A percentile compares a stretch with the other conserved stretches of the same genome.
phyloP scores from a whole-genome alignment of 306 rosid genomes.

The Acacia confusa region DNA sequence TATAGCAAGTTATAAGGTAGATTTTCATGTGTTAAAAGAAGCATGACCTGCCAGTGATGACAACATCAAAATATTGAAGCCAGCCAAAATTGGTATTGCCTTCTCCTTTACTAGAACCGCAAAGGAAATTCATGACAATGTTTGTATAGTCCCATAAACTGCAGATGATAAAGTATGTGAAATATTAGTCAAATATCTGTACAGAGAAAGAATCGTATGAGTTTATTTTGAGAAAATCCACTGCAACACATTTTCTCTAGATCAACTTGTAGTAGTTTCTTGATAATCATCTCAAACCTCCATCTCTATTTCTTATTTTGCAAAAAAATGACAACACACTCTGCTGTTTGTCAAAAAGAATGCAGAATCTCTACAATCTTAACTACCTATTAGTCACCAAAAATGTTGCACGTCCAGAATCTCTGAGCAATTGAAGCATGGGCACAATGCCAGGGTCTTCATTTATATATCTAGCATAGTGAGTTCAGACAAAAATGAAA shows the following conservation, averaged over 20 bases:
- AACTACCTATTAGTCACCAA: constrained; percentile 94
- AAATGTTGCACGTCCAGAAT: constrained; percentile 90
- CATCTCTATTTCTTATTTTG: neutral
- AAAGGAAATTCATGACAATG: constrained; percentile 93
- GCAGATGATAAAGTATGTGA: constrained; percentile 36
- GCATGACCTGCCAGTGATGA: constrained; percentile 90
- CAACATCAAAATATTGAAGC: constrained; percentile 91
- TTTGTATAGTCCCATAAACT: constrained; percentile 99
- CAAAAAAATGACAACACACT: neutral
- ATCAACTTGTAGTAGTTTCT: constrained; percentile 6
- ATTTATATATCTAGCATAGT: constrained; percentile 70
- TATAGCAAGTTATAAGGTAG: neutral
- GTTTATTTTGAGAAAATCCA: neutral
- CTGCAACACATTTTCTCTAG: neutral
- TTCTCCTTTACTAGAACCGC: constrained; percentile 47
- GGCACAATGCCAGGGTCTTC: constrained; percentile 76
- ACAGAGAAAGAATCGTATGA: neutral
- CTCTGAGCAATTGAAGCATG: constrained; percentile 91
- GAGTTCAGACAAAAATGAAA: constrained; percentile 25
- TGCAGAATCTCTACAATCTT: constrained; percentile 61
- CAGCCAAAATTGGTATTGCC: constrained; percentile 68
- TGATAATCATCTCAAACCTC: neutral
- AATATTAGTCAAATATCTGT: neutral
- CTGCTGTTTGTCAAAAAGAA: constrained; percentile 58
- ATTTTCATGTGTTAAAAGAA: neutral